Conservation (phyloP, 1,139 yeast genomes). For the Candida glucosophila region DNA sequence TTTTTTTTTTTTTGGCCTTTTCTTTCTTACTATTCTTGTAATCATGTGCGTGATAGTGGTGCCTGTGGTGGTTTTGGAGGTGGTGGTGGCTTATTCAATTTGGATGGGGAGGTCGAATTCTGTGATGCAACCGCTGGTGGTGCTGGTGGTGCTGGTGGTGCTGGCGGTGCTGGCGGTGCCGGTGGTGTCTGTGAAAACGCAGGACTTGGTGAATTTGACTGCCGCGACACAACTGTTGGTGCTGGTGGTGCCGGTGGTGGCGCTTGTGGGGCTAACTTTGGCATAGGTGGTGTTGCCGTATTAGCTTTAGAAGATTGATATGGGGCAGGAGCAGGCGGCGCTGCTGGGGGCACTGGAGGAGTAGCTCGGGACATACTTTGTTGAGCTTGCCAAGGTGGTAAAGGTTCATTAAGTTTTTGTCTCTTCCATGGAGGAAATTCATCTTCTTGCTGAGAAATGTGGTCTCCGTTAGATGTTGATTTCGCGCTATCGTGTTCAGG, state of each 20-base stretch:
- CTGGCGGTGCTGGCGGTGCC: slow-evolving; percentile 16
- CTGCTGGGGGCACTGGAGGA: slow-evolving; percentile 3
- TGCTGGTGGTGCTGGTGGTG: slow-evolving; percentile 9
- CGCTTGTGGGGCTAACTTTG: slow-evolving; percentile 10
- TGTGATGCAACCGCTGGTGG: slow-evolving; percentile 14
- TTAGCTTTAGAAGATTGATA: slow-evolving; percentile 10
- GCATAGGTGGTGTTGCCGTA: slow-evolving; percentile 4
- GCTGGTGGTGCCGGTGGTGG: slow-evolving; percentile 12
- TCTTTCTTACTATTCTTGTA: neutral
- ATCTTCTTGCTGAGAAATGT: slow-evolving; percentile 3
- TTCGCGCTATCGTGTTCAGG: too few species aligned
- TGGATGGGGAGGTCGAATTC: slow-evolving; percentile 1
- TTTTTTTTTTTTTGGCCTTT: neutral
- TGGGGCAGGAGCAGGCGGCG: slow-evolving; percentile 8
- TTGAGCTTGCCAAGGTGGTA: slow-evolving; percentile 12
- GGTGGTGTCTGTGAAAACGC: slow-evolving; percentile 13
- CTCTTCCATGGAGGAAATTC: slow-evolving; percentile 9
- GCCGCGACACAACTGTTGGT: slow-evolving; percentile 9
- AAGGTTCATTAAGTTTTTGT: slow-evolving; percentile 8
- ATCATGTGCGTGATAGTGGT: slow-evolving; percentile 1
- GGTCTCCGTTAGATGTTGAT: slow-evolving; percentile 9
- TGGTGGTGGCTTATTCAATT: slow-evolving; percentile 2
- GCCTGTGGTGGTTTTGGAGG: slow-evolving; percentile 5
- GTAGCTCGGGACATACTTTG: slow-evolving; percentile 1
- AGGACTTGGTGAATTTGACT: slow-evolving; percentile 12